These are phyloP conservation scores for Neurospora sp. DNA, from an alignment of 495 filamentous ascomycete genomes.

Conservation along the genomic window DNA sequence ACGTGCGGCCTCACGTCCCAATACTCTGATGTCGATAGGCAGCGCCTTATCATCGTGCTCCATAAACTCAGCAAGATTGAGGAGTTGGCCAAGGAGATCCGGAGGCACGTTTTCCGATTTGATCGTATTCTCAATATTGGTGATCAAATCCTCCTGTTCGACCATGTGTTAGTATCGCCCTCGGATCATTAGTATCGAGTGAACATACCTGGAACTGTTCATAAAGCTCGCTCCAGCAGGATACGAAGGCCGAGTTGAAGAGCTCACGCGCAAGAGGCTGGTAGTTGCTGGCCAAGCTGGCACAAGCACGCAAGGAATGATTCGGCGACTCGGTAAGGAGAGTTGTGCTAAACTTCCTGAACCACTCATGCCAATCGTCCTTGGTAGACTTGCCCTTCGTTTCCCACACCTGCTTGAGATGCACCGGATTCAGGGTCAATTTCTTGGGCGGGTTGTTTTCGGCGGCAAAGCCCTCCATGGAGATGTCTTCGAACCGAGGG, in stretches of 20 bases:
- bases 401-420: slow-evolving; percentile 96
- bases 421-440: slow-evolving; percentile 89
- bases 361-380: slow-evolving; percentile 99
- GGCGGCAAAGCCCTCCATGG: slow-evolving; percentile 66
- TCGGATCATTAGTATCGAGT: neutral
- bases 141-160: slow-evolving; percentile 76
- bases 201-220: slow-evolving; percentile 55
- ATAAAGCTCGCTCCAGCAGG: slow-evolving; percentile 96
- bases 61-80: slow-evolving; percentile 99
- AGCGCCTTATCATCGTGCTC: slow-evolving; percentile 98
- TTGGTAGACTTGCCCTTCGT: slow-evolving; percentile 88
- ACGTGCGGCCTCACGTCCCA: slow-evolving; percentile 86
- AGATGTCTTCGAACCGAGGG: slow-evolving; percentile 65
- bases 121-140: slow-evolving; percentile 89
- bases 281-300: slow-evolving; percentile 80
- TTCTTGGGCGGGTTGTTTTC: slow-evolving; percentile 82
- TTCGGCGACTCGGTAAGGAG: slow-evolving; percentile 92
- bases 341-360: slow-evolving; percentile 89
- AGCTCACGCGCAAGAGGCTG: slow-evolving; percentile 83
- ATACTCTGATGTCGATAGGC: slow-evolving; percentile 87
- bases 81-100: slow-evolving; percentile 84
- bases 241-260: slow-evolving; percentile 97
- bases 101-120: slow-evolving; percentile 88
- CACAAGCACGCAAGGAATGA: slow-evolving; percentile 86
- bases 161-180: neutral